These are phyloP conservation scores for Trypanosoma melophagium DNA, from an alignment of 208 protist species.

Conservation along the genomic window DNA sequence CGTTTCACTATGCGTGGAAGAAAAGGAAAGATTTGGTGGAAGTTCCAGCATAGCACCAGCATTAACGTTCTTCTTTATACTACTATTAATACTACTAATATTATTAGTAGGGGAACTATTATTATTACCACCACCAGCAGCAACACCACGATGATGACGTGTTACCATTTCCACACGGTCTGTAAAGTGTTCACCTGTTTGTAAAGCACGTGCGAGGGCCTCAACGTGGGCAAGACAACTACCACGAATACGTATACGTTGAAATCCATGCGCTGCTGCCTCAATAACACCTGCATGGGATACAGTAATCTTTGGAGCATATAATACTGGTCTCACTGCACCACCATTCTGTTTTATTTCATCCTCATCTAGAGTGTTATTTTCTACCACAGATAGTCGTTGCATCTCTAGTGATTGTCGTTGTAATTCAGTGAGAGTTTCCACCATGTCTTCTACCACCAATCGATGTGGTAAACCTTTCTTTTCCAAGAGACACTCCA, in stretches of 20 bases:
- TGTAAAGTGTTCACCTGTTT: constrained; percentile 63
- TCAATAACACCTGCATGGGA: constrained; percentile 82
- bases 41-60: not conserved
- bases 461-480: constrained; percentile 81
- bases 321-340: constrained; percentile 73
- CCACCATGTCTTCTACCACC: constrained; percentile 80
- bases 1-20: constrained; percentile 21
- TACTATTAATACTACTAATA: not conserved
- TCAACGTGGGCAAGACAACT: constrained; percentile 80
- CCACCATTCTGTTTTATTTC: constrained; percentile 13
- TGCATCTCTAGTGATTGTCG: constrained; percentile 64
- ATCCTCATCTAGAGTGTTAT: constrained; percentile 1
- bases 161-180: constrained; percentile 27
- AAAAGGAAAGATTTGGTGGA: constrained; percentile 44
- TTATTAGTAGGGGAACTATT: constrained; percentile 3
- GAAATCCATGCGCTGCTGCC: constrained; percentile 72
- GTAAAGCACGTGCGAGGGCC: constrained; percentile 52
- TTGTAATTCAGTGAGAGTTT: constrained; percentile 72
- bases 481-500: constrained; percentile 81
- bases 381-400: constrained; percentile 57
- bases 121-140: constrained; percentile 43
- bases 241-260: constrained; percentile 85
- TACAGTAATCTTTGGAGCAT: constrained; percentile 80
- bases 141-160: too few relatives aligned
- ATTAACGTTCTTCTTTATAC: not conserved